Base-by-base conservation (phyloP, 768 basidiomycete species). In the Podaxis carcinomalis region DNA sequence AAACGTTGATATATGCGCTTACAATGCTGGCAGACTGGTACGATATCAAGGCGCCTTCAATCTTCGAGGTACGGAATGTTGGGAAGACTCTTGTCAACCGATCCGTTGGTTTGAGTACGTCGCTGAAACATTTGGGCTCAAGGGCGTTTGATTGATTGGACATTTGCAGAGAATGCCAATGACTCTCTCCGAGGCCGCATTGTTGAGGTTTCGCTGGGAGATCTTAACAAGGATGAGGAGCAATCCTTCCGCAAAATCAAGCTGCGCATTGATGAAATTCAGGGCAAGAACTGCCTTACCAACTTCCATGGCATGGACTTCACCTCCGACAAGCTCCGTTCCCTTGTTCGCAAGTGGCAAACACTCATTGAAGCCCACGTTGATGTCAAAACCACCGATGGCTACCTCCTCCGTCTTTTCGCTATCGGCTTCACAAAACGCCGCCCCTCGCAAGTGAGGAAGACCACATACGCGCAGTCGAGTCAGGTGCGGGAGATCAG, bases 241-340 rank as follows among this genome's bases (percentile, higher is more conserved):
- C 95, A 98, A 73, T 88, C 93, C 59, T 99, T 95, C 93, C 89
- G 97, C 74, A 98, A 99, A 86, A 95, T 99, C 76, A 95, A 95
- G 82, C 88, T 99, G 76, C 92, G 95, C 72, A 85, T 98, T 71
- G 95, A 98, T 74, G 93, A 95, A 71, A 83, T 93, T 62, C 90
- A 97, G 80, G 97, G 97, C 80, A 96, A 95, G 84, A 97, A 94
- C 84, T 97, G 95, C 83, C 85, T 98, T 59, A 98, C 97, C 75
- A 96, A 95, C 79, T 99, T 99, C 92, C 92, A 96, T 78, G 97
- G 97, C 75, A 98, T 99, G 96, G 93, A 96, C 81, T 98, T 99
- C 82, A 98, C 97, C 64, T 97, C 96, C 62, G 97, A 99, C 88
- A 98, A 98, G 80, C 89, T 98, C 67, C 95, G 97, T 60, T 98